These are phyloP conservation scores for Immersiporthe knoxdaviesiana DNA, from an alignment of 2,329 filamentous ascomycete genomes.

Conservation along the genomic window DNA sequence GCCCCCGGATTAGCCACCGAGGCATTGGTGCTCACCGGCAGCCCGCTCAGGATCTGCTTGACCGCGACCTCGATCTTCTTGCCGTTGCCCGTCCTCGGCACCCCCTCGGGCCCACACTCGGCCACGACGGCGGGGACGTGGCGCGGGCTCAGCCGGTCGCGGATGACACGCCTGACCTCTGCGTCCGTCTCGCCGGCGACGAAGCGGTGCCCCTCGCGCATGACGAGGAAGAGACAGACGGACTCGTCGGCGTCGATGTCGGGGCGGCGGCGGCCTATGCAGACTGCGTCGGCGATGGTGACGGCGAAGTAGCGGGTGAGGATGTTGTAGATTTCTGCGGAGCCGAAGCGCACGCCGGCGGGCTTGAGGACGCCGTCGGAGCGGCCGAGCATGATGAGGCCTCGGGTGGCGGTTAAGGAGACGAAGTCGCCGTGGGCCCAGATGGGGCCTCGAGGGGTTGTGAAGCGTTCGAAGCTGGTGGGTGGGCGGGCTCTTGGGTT, in stretches of 20 bases:
- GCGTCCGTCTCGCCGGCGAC: conserved; percentile 57
- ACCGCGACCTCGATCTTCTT: conserved; percentile 98
- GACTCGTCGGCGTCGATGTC: conserved; percentile 78
- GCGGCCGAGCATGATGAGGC: conserved; percentile 86
- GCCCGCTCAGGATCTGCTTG: conserved; percentile 90
- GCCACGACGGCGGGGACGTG: conserved; percentile 88
- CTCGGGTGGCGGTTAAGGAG: conserved; percentile 67
- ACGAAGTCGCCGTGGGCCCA: conserved; percentile 99
- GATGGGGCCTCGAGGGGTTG: conserved; percentile 49
- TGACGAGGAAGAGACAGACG: conserved; percentile 86
- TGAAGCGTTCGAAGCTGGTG: conserved; percentile 73
- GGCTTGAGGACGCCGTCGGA: conserved; percentile 95
- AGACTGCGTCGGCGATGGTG: conserved; percentile 83
- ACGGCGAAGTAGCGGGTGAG: conserved; percentile 78
- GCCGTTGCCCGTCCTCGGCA: conserved; percentile 90
- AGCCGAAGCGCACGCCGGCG: conserved; percentile 86
- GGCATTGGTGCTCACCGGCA: conserved; percentile 85
- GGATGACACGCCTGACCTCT: conserved; percentile 69
- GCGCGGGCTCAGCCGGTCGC: conserved; percentile 79
- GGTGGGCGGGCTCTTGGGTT: background rate
- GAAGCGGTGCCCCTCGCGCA: conserved; percentile 63
- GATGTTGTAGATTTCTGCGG: conserved; percentile 96
- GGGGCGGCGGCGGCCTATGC: conserved; percentile 72
- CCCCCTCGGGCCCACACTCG: conserved; percentile 71
- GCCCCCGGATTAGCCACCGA: conserved; percentile 92